A percentile compares a stretch with the other conserved stretches of the same genome.
Conservation (phyloP, 352 stramenopile genomes). For the Globisporangium uncinulatum region DNA sequence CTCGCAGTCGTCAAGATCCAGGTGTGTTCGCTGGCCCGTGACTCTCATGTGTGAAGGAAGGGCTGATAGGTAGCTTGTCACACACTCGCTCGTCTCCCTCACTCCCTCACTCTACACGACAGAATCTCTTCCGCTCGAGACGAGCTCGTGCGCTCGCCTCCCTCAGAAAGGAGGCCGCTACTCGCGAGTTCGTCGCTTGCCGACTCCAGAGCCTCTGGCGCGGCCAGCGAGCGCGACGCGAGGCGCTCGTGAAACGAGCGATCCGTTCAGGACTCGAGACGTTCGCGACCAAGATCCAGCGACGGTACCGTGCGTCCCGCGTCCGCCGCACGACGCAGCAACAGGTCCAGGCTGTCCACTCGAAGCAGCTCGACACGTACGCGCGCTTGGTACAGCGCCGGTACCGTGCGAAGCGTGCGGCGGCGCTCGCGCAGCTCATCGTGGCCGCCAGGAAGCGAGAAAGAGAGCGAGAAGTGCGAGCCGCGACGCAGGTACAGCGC, state of each 20-base stretch:
- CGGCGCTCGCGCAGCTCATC: conserved; percentile 31
- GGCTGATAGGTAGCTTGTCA: neutral
- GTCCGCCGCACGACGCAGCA: conserved; percentile 23
- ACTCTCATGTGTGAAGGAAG: neutral
- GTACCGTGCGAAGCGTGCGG: conserved; percentile 48
- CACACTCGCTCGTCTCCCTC: neutral
- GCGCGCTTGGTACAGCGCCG: conserved; percentile 46
- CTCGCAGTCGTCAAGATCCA: conserved; percentile 55
- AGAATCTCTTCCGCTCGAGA: conserved; percentile 60
- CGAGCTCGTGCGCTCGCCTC: conserved; percentile 27
- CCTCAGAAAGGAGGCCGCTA: conserved; percentile 29
- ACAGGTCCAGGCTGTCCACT: conserved; percentile 29
- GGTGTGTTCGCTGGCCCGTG: conserved; percentile 11
- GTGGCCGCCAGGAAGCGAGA: conserved; percentile 25
- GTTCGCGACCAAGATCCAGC: conserved; percentile 61
- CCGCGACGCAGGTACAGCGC: conserved; percentile 47
- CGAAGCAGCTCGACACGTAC: conserved; percentile 40
- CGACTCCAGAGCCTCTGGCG: conserved; percentile 68
- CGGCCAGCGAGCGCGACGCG: conserved; percentile 36
- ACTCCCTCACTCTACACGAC: neutral
- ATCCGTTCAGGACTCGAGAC: conserved; percentile 39
- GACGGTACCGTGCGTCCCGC: conserved; percentile 43
- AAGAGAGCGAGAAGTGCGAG: conserved; percentile 27
- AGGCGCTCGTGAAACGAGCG: conserved; percentile 40
- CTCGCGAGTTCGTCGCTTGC: conserved; percentile 34